A percentile compares a stretch with the other conserved stretches of the same genome.
Conservation (phyloP, 768 basidiomycete genomes). For the Auriscalpium vulgare region DNA sequence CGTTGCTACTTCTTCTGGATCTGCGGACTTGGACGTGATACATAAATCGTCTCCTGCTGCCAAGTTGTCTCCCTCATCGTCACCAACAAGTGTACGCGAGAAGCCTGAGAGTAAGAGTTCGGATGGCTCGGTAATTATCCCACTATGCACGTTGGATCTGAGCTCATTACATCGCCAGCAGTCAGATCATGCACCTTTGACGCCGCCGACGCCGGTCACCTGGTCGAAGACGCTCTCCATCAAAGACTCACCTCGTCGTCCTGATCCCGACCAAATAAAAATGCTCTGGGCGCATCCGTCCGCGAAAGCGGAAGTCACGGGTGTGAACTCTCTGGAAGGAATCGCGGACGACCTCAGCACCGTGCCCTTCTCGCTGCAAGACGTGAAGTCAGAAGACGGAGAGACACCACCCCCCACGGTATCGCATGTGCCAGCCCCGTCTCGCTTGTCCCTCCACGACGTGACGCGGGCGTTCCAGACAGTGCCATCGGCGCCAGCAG, state of each 20-base stretch:
- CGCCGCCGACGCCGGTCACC: constrained; percentile 48
- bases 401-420: constrained; percentile 66
- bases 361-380: constrained; percentile 74
- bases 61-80: not conserved
- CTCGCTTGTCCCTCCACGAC: constrained; percentile 74
- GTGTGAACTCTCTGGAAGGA: constrained; percentile 75
- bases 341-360: constrained; percentile 78
- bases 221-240: constrained; percentile 44
- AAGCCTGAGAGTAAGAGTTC: constrained; percentile 43
- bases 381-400: constrained; percentile 82
- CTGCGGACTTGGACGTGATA: constrained; percentile 1
- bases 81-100: constrained; percentile 22
- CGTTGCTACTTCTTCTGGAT: not conserved
- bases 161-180: constrained; percentile 23
- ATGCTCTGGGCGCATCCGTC: constrained; percentile 79
- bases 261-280: constrained; percentile 80
- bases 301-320: constrained; percentile 55
- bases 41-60: constrained; percentile 10
- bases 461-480: constrained; percentile 84
- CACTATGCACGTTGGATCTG: not conserved
- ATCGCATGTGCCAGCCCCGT: constrained; percentile 36
- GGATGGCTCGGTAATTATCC: constrained; percentile 45
- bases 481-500: constrained; percentile 59
- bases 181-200: constrained; percentile 35
- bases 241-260: constrained; percentile 64